Conservation (phyloP, 2,329 filamentous ascomycete species). For the Cadophora gregata region DNA sequence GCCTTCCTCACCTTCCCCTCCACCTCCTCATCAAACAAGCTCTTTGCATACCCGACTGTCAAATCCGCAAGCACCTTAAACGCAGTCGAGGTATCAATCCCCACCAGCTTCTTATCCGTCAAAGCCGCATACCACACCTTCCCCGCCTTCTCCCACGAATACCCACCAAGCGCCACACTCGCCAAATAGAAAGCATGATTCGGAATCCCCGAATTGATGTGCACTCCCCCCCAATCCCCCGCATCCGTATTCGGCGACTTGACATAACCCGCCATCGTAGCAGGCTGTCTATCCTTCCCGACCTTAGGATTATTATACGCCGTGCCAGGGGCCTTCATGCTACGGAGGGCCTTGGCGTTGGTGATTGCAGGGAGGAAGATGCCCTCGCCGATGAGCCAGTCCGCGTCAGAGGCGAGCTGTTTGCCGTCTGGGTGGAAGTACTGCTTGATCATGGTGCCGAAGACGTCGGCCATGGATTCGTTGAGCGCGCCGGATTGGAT, state of each 20-base stretch:
- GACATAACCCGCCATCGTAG: conserved; percentile 53
- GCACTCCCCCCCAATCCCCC: conserved; percentile 58
- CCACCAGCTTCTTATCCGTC: conserved; percentile 5
- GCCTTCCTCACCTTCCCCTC: conserved; percentile 20
- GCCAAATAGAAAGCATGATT: conserved; percentile 62
- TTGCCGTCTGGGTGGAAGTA: conserved; percentile 51
- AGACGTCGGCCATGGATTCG: conserved; percentile 61
- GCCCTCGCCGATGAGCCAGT: conserved; percentile 62
- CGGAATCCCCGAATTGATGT: conserved; percentile 62
- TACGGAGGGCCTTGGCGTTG: conserved; percentile 58
- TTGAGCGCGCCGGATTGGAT: conserved; percentile 61
- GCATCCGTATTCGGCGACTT: conserved; percentile 42
- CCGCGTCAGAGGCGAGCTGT: conserved; percentile 49
- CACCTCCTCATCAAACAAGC: conserved; percentile 20
- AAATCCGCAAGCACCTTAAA: conserved; percentile 25
- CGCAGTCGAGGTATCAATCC: conserved; percentile 5
- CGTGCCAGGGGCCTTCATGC: conserved; percentile 60
- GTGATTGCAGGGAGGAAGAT: conserved; percentile 55
- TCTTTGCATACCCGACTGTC: conserved; percentile 17
- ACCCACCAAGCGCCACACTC: conserved; percentile 55
- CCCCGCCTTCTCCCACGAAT: conserved; percentile 49
- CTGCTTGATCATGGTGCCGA: conserved; percentile 64
- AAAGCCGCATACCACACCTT: conserved; percentile 38
- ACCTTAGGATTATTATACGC: conserved; percentile 59
- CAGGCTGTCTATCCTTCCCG: conserved; percentile 59